phyloP scores from a whole-genome alignment of 2,329 filamentous ascomycete genomes.

The Lachnellula arida region DNA sequence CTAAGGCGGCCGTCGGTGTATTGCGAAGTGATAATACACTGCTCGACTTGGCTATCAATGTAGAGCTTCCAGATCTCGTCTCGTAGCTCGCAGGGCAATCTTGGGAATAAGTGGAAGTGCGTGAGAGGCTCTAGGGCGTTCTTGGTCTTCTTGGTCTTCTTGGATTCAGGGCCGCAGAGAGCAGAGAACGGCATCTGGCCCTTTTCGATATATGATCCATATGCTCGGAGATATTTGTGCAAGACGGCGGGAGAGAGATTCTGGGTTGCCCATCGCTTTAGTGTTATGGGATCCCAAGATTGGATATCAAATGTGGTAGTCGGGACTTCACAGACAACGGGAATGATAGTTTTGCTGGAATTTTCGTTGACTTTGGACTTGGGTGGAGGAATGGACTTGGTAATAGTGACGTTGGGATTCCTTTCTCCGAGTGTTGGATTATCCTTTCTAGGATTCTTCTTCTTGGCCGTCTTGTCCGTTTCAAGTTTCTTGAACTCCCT shows the following conservation, averaged over 20 bases:
- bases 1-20: not conserved
- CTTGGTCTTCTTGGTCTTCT: not conserved
- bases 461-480: not conserved
- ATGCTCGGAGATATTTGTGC: not conserved
- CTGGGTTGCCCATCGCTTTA: not conserved
- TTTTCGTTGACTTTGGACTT: not conserved
- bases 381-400: not conserved
- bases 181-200: not conserved
- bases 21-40: not conserved
- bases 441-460: not conserved
- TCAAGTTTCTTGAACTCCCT: not conserved
- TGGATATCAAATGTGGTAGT: not conserved
- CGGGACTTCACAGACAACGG: not conserved
- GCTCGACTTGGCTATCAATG: not conserved
- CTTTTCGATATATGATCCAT: not conserved
- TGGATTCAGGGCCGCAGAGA: not conserved
- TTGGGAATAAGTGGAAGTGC: not conserved
- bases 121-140: not conserved
- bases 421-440: not conserved
- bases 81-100: slow-evolving; percentile 5
- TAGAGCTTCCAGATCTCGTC: slow-evolving; percentile 7
- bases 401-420: not conserved
- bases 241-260: slow-evolving; percentile 2
- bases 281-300: slow-evolving; percentile 1
- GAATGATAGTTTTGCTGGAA: not conserved